Conservation (phyloP, 2,329 filamentous ascomycete species). For the Penicillium sp. region DNA sequence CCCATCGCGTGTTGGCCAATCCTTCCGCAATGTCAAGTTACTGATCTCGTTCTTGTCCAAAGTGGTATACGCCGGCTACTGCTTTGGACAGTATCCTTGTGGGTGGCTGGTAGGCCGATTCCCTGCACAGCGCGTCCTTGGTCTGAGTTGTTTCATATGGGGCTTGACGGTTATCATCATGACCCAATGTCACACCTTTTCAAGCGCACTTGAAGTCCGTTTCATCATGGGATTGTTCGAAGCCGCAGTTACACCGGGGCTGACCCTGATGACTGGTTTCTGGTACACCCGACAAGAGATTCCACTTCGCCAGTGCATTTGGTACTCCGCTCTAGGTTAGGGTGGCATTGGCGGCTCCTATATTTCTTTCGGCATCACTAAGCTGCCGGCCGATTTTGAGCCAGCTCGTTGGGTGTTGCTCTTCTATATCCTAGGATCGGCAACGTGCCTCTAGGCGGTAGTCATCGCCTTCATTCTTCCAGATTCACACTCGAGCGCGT, state of each 20-base stretch:
- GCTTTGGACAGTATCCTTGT: slow-evolving; percentile 22
- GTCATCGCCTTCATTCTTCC: slow-evolving; percentile 14
- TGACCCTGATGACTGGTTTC: slow-evolving; percentile 22
- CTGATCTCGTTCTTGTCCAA: not conserved
- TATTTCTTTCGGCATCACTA: slow-evolving; percentile 17
- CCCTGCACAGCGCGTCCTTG: slow-evolving; percentile 21
- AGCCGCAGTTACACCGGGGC: slow-evolving; percentile 17
- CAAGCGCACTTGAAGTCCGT: slow-evolving; percentile 15
- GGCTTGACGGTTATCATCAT: slow-evolving; percentile 20
- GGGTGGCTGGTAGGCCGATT: slow-evolving; percentile 21
- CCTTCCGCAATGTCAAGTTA: no score
- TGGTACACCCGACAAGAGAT: slow-evolving; percentile 23
- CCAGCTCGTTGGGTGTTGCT: slow-evolving; percentile 18
- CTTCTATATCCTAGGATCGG: slow-evolving; percentile 17
- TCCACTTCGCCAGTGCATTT: slow-evolving; percentile 21
- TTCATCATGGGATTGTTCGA: slow-evolving; percentile 22
- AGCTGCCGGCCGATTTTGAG: slow-evolving; percentile 1
- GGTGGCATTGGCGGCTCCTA: slow-evolving; percentile 20
- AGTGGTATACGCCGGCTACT: slow-evolving; percentile 23
- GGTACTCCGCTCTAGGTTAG: slow-evolving; percentile 20
- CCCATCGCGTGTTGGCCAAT: no score
- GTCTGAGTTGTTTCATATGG: slow-evolving; percentile 18
- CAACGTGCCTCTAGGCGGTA: slow-evolving; percentile 18
- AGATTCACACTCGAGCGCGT: slow-evolving; percentile 15
- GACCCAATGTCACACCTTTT: slow-evolving; percentile 21